Base-by-base conservation (phyloP, 352 stramenopile genomes). In the Pythium periplocum region DNA sequence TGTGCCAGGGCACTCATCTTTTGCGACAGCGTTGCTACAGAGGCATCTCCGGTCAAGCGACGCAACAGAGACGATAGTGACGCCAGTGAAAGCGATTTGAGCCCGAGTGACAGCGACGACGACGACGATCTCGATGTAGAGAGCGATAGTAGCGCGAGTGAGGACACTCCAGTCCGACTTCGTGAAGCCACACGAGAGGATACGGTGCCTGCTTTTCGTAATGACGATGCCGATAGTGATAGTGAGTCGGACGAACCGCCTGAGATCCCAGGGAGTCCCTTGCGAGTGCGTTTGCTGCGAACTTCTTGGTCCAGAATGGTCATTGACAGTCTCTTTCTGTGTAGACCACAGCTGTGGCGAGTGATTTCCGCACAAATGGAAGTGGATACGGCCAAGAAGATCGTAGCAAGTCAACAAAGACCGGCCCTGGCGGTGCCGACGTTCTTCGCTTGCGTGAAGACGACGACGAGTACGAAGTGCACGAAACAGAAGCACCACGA, bases 191-290 rank as follows among this genome's bases (percentile, higher is more conserved):
- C 17, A 26, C 17, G 17, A 26, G 17, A 26, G 17, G 17, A 26
- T 26, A 26, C 17, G 17, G 17, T 26, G 17, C 17, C 17, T 26
- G 17, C 17, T 26, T 26, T 26, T 26, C 17, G 17, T 26, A 26
- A 26, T 43, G 11, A 32, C 32, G 48, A 41, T 43, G 11, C n/a
- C 37, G 30, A n/a, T 31, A 38, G 45, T 12, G 48, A 53, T 35
- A 53, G 34, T 26, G 60, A 64, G 12, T 68, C 60, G 6, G 66
- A 73, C n/a, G 77, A 87, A 45, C 80, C 80, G 4, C 80, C 80
- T 0, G 80, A 90, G 57, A 90, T 90, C 17, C 80, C 80, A 3
- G 80, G 77, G 31, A 87, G 73, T 51, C 77, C 77, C 2, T 64
- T 87, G 32, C 59, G 66, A 12, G 59, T 76, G 50, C 59, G 78